Evolutionary conservation across 768 basidiomycete genomes (phyloP).

Genomic region (Hericium alpestre): DNA sequence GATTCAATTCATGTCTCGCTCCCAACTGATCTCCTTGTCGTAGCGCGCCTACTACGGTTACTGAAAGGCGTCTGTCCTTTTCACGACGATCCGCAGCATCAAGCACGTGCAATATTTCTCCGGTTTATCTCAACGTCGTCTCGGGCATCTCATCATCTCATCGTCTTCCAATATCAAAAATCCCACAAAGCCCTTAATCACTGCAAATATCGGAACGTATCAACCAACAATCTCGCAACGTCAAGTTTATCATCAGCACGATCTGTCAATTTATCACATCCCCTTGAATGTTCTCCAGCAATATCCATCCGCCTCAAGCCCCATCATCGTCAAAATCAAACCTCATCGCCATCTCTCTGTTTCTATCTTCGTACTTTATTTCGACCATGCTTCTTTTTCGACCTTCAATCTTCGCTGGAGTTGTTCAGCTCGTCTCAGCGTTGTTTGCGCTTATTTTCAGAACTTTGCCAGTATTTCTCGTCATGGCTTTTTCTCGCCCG

Average conservation of each 20-base stretch:
- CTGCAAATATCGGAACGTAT: constrained; percentile 7
- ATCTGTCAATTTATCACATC: neutral
- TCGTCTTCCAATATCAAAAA: constrained; percentile 7
- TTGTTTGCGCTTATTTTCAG: too few species aligned
- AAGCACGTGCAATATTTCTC: constrained; percentile 10
- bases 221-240: neutral
- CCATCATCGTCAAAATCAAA: neutral
- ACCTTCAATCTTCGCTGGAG: too few species aligned
- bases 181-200: constrained; percentile 25
- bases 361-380: neutral
- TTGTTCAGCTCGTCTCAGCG: too few species aligned
- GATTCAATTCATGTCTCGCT: neutral
- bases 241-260: neutral
- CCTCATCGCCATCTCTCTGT: neutral
- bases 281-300: neutral
- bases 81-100: neutral
- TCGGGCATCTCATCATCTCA: neutral
- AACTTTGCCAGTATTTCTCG: too few species aligned
- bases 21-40: constrained; percentile 11
- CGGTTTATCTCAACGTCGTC: neutral
- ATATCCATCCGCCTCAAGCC: neutral
- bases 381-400: neutral
- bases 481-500: neutral
- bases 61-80: constrained; percentile 3
- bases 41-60: constrained; percentile 55